Percentiles rank a stretch among this genome's conserved stretches.
These are phyloP conservation scores for Pseudocercospora ulei DNA, from an alignment of 2,329 filamentous ascomycete genomes.

Conservation along the genomic window DNA sequence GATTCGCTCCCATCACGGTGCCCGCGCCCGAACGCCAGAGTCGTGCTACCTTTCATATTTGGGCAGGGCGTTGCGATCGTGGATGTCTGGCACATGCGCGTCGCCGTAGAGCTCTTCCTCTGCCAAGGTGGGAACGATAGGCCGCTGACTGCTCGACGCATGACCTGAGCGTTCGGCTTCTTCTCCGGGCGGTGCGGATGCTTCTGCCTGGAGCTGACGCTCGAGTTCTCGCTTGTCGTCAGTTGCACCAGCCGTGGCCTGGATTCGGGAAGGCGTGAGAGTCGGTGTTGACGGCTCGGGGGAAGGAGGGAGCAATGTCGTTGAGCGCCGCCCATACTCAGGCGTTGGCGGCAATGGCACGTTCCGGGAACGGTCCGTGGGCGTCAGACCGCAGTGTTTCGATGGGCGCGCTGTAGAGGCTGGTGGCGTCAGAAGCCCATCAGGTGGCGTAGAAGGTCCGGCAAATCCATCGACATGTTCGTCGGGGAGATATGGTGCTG, in stretches of 20 bases:
- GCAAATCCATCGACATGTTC: constrained; percentile 18
- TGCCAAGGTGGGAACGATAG: constrained; percentile 15
- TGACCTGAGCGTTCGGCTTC: constrained; percentile 9
- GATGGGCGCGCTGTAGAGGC: constrained; percentile 11
- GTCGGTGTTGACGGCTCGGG: constrained; percentile 2
- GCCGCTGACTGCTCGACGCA: constrained; percentile 3
- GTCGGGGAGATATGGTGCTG: constrained; percentile 27
- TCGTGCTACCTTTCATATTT: constrained; percentile 19
- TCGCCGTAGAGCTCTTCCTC: constrained; percentile 18
- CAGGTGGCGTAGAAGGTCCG: constrained; percentile 10
- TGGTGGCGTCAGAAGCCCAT: constrained; percentile 23
- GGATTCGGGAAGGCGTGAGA: constrained; percentile 4
- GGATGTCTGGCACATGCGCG: constrained; percentile 7
- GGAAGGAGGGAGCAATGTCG: constrained; percentile 8
- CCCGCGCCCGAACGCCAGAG: constrained; percentile 12
- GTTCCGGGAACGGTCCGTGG: constrained; percentile 13
- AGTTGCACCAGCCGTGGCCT: constrained; percentile 25
- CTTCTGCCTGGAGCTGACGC: constrained; percentile 36
- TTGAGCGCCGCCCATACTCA: constrained; percentile 16
- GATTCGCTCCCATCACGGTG: too few species aligned
- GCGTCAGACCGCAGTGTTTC: constrained; percentile 6
- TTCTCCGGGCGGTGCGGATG: constrained; percentile 35
- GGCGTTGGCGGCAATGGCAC: constrained; percentile 18
- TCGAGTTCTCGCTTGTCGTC: constrained; percentile 79
- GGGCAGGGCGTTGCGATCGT: constrained; percentile 18